Percentiles rank a stretch among this genome's conserved stretches.
phyloP scores from a whole-genome alignment of 306 rosid genomes.

The Coriaria nepalensis region DNA sequence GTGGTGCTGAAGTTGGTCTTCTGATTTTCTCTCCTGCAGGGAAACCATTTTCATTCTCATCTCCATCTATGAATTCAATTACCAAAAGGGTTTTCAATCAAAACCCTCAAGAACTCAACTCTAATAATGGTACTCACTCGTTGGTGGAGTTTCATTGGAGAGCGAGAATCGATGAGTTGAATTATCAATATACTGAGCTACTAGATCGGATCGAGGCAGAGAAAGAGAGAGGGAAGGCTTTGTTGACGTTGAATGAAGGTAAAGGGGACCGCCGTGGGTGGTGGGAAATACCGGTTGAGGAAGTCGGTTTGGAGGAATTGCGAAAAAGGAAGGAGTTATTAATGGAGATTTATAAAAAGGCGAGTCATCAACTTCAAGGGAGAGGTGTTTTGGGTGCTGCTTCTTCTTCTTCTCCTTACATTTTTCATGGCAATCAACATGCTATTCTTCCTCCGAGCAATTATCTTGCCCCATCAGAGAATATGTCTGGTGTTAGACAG shows the following conservation, averaged over 20 bases:
- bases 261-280: constrained; percentile 8
- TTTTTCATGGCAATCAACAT: too few relatives aligned
- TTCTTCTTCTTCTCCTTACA: background rate
- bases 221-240: constrained; percentile 8
- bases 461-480: too few relatives aligned
- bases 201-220: constrained; percentile 4
- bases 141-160: constrained; percentile 16
- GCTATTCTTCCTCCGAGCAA: too few relatives aligned
- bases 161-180: constrained; percentile 13
- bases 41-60: constrained; percentile 21
- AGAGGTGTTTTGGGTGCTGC: constrained; percentile 3
- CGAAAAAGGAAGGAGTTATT: background rate
- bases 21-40: constrained; percentile 26
- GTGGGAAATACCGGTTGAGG: constrained; percentile 25
- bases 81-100: constrained; percentile 1
- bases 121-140: background rate
- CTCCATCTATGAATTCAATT: constrained; percentile 17
- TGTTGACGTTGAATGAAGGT: background rate
- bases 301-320: constrained; percentile 8
- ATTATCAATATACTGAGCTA: constrained; percentile 11
- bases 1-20: constrained; percentile 26
- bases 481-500: too few relatives aligned
- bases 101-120: background rate
- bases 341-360: background rate
- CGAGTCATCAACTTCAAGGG: constrained; percentile 2